A percentile compares a stretch with the other conserved stretches of the same genome.
phyloP scores from a whole-genome alignment of 2,329 filamentous ascomycete genomes.

The Tolypocladium sp. region DNA sequence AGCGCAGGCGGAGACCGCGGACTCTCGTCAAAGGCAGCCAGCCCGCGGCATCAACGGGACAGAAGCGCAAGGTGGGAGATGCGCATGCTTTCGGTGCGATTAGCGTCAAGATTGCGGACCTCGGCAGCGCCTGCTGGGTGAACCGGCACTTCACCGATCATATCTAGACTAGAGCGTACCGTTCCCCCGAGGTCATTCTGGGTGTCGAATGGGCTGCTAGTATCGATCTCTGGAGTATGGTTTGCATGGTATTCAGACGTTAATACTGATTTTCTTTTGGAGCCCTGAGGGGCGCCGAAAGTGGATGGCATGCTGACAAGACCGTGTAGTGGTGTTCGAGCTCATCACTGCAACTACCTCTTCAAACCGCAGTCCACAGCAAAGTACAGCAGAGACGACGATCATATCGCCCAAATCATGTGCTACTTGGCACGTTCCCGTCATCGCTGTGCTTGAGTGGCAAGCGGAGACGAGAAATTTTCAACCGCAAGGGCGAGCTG shows the following conservation, averaged over 20 bases:
- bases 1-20: constrained; percentile 78
- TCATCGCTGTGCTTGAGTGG: constrained; percentile 85
- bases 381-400: constrained; percentile 98
- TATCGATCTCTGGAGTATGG: constrained; percentile 99
- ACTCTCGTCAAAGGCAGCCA: constrained; percentile 97
- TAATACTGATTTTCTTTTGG: too few species aligned
- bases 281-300: constrained; percentile 32
- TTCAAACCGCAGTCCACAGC: constrained; percentile 98
- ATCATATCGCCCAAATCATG: constrained; percentile 99
- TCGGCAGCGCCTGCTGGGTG: constrained; percentile 98
- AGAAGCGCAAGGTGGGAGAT: constrained; percentile 56
- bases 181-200: constrained; percentile 93
- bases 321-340: constrained; percentile 96
- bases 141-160: constrained; percentile 99
- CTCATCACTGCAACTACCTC: constrained; percentile 94
- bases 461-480: constrained; percentile 98
- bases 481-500: constrained; percentile 93
- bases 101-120: constrained; percentile 96
- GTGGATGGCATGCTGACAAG: too few species aligned
- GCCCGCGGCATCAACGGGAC: constrained; percentile 47
- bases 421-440: constrained; percentile 86
- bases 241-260: constrained; percentile 89
- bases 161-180: constrained; percentile 94
- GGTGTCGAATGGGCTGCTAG: constrained; percentile 98
- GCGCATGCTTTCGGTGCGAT: constrained; percentile 60